These are phyloP conservation scores for Dactylellina parvicollis DNA, from an alignment of 2,329 filamentous ascomycete species.

Conservation along the genomic window DNA sequence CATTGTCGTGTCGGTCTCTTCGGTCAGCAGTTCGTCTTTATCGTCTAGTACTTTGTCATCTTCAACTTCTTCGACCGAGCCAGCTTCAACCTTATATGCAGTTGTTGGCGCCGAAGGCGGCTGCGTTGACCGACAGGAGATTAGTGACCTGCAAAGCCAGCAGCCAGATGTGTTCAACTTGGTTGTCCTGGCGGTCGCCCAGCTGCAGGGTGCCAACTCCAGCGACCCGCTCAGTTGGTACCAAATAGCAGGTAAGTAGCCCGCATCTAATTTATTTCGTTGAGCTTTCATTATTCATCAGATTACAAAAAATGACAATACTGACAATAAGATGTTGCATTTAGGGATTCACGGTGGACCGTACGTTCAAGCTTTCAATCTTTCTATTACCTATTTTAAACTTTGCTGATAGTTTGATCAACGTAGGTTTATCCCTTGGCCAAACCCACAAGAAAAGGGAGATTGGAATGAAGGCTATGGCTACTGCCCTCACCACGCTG, in stretches of 20 bases:
- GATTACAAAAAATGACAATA: too few species aligned
- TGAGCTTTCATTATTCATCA: background rate
- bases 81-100: slow-evolving; percentile 2
- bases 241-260: slow-evolving; percentile 23
- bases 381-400: background rate
- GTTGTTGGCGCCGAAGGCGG: background rate
- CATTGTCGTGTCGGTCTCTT: too few species aligned
- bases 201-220: background rate
- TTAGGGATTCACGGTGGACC: slow-evolving; percentile 24
- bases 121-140: slow-evolving; percentile 14
- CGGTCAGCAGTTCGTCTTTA: too few species aligned
- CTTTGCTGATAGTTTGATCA: background rate
- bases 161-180: slow-evolving; percentile 38
- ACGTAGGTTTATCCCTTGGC: slow-evolving; percentile 18
- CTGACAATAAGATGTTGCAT: too few species aligned
- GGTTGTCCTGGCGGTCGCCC: slow-evolving; percentile 9
- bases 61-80: too few species aligned
- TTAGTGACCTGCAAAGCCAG: slow-evolving; percentile 1
- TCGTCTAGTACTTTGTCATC: too few species aligned
- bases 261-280: background rate
- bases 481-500: slow-evolving; percentile 28
- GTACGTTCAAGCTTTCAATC: slow-evolving; percentile 17
- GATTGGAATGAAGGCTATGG: slow-evolving; percentile 4
- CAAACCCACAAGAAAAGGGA: slow-evolving; percentile 3
- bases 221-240: slow-evolving; percentile 25